Evolutionary conservation across 768 basidiomycete species (phyloP).

Genomic region (Lactarius hengduanensis): DNA sequence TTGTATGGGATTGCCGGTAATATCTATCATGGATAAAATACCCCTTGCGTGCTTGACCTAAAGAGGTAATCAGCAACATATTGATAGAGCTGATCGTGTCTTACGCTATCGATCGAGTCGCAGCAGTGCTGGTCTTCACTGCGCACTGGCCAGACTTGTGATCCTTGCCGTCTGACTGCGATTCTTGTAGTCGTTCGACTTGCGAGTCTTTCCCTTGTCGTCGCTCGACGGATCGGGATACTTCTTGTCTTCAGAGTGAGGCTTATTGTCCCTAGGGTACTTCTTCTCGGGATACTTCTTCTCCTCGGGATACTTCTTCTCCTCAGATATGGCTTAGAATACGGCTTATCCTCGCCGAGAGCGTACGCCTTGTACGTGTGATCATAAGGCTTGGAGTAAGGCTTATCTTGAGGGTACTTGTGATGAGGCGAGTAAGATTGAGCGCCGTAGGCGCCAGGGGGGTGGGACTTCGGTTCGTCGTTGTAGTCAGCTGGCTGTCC

Average conservation of each 20-base stretch:
- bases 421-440: neutral
- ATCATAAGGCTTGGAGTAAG: neutral
- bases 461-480: conserved; percentile 4
- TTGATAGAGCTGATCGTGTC: neutral
- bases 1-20: too few species aligned
- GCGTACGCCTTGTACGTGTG: neutral
- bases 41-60: neutral
- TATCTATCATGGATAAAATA: neutral
- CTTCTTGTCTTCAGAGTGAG: conserved; percentile 1
- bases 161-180: neutral
- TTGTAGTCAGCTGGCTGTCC: conserved; percentile 3
- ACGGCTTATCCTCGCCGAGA: neutral
- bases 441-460: conserved; percentile 9
- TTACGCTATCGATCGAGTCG: neutral
- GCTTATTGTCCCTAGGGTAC: neutral
- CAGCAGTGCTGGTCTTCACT: neutral
- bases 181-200: neutral
- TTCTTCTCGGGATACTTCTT: neutral
- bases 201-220: neutral
- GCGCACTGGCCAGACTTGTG: neutral
- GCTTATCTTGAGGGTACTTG: neutral
- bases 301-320: conserved; percentile 2
- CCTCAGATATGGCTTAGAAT: neutral
- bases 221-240: neutral
- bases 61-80: neutral